Evolutionary conservation across 352 stramenopile species (phyloP), one percentile per base, ranked within the genome.

Genomic region (Phytophthora pinifolia): DNA sequence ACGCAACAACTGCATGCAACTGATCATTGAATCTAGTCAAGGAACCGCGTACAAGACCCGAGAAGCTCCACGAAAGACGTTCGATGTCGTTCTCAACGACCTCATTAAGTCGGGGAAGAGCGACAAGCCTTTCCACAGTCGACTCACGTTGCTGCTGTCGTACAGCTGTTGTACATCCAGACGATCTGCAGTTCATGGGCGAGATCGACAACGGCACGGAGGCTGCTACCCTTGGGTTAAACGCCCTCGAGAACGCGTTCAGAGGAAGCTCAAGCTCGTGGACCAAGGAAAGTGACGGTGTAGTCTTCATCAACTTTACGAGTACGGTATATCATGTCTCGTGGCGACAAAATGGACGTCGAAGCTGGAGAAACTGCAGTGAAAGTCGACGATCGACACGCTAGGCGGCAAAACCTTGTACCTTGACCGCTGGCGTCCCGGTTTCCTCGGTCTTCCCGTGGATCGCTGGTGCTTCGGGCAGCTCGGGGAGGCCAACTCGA

Each of bases 91-190:
- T 18, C 44, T 70, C 42, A 60, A 64, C 33, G 57, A 70, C 43
- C 51, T 70, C 13, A 57, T 70, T 20, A 56, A 67, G 46, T 55
- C 50, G 9, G 51, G 57, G 2, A 63, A 60, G 20, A 70, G 59
- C 6, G 59, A 70, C 30, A n/a, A n/a, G 37, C 9, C 45, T 71
- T 9, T 67, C 62, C 2, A 55, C 46, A 17, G 22, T 65, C 66
- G 71, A 1, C 49, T 88, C 22, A 69, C 72, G 2, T 45, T 53
- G 1, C 42, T 88, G 32, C 58, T 70, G 1, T 70, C 74, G 20
- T 72, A 82, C n/a, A n/a, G n/a, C n/a, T n/a, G n/a, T n/a, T n/a
- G 63, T 88, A 77, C 30, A 71, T 84, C n/a, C 70, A 88, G 54
- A 71, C 72, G 3, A 74, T 88, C 18, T 88, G 3, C 62, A 67